Percentiles rank a stretch among this genome's conserved stretches.
phyloP scores from a whole-genome alignment of 257 asterid genomes.

The Nicotiana otophora region DNA sequence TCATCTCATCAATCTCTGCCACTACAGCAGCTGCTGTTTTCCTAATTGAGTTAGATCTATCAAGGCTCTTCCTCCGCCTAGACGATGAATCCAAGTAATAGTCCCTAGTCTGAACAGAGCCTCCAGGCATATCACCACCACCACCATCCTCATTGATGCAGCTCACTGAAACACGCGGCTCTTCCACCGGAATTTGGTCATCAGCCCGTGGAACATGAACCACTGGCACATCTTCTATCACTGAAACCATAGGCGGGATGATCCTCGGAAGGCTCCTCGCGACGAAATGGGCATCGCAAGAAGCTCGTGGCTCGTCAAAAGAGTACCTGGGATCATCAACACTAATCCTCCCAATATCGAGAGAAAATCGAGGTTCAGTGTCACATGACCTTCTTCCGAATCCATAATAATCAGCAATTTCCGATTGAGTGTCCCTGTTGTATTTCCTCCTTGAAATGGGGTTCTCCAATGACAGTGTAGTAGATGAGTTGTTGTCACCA shows the following conservation, averaged over 20 bases:
- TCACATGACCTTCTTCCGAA: conserved; percentile 83
- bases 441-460: conserved; percentile 60
- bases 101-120: conserved; percentile 68
- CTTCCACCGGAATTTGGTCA: conserved; percentile 67
- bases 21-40: conserved; percentile 79
- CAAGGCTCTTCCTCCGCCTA: conserved; percentile 82
- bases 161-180: conserved; percentile 15
- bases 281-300: conserved; percentile 74
- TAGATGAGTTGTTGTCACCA: conserved; percentile 31
- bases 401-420: conserved; percentile 87
- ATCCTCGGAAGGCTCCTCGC: conserved; percentile 59
- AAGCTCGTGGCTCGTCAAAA: conserved; percentile 82
- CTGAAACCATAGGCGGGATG: conserved; percentile 64
- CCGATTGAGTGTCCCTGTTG: conserved; percentile 66
- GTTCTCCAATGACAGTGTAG: conserved; percentile 64
- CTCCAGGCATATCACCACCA: conserved; percentile 55
- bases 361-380: conserved; percentile 75
- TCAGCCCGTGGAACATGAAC: conserved; percentile 40
- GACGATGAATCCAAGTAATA: conserved; percentile 76
- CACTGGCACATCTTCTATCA: conserved; percentile 60
- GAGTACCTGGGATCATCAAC: conserved; percentile 78
- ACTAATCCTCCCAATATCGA: conserved; percentile 74
- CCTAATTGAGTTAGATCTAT: conserved; percentile 76
- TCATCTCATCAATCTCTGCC: conserved; percentile 73
- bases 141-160: conserved; percentile 22